Conservation (phyloP, 164 flowering plant genomes). For the Kingdonia uniflora region DNA sequence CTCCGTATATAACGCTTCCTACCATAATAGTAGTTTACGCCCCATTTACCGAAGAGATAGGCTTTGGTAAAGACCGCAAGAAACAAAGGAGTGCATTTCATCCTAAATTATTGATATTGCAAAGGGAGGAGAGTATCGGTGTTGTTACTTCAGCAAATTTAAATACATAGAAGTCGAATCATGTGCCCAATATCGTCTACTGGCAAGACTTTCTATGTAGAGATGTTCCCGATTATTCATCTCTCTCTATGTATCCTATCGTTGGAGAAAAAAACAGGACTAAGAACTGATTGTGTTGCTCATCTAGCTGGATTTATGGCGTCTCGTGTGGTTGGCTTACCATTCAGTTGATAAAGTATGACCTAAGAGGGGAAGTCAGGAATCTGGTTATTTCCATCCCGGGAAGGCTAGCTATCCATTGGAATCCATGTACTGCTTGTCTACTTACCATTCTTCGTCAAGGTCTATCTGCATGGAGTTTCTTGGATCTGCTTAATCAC, state of each 20-base stretch:
- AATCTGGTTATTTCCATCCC: constrained; percentile 78
- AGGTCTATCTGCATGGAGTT: constrained; percentile 20
- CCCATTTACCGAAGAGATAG: constrained; percentile 69
- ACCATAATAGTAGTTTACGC: constrained; percentile 65
- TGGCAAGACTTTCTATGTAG: constrained; percentile 92
- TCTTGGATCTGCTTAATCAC: constrained; percentile 62
- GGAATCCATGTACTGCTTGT: constrained; percentile 19
- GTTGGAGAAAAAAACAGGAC: constrained; percentile 18
- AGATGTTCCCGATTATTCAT: constrained; percentile 35
- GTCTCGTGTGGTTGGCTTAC: constrained; percentile 57
- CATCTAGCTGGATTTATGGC: constrained; percentile 85
- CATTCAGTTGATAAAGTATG: constrained; percentile 59
- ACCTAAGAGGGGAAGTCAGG: constrained; percentile 47
- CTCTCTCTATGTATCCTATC: constrained; percentile 43
- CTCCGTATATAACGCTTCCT: constrained; percentile 59
- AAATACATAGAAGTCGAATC: constrained; percentile 73
- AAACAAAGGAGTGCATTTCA: constrained; percentile 82
- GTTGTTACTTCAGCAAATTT: constrained; percentile 84
- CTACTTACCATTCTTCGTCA: constrained; percentile 14
- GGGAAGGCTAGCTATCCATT: constrained; percentile 28
- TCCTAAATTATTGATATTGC: constrained; percentile 73
- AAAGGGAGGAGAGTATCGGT: constrained; percentile 65
- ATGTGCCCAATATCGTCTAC: constrained; percentile 83
- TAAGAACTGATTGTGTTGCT: constrained; percentile 69
- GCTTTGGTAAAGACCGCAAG: constrained; percentile 64